Base-by-base conservation (phyloP, 2,329 filamentous ascomycete species). In the Pestalotiopsis sp. region DNA sequence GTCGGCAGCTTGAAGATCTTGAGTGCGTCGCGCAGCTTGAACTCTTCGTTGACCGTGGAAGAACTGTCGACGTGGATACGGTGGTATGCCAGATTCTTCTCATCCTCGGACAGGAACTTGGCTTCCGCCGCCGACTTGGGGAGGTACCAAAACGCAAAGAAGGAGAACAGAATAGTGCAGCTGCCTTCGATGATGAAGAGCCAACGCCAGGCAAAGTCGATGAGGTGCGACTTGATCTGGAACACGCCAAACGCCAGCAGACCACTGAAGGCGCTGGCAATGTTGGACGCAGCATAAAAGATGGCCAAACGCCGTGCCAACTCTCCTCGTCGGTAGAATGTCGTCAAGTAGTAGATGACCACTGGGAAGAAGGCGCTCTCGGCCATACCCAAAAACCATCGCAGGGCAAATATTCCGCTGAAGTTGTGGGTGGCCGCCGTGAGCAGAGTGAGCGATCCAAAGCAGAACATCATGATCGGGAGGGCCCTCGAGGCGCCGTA, bases 21-120 rank as follows among this genome's bases (percentile, higher is more conserved):
- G 20, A 88, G 78, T 0, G 86, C 80, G 3, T 89, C 86, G 20
- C 75, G 78, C 27, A 88, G 77, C 71, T 82, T 81, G 74, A 89
- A 86, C 69, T 83, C 76, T 74, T 89, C 86, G 49, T 84, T 81
- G 31, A 89, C 87, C 17, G 83, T 81, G 0, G 91, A 88, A 2
- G 91, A 93, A 6, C 88, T 91, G 76, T 95, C 93, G 65, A 93
- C 86, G 71, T 92, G 90, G 71, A 94, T 92, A n/a, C 92, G 90
- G 74, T 90, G 88, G 74, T 89, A 91, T 3, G 92, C 92, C 0
- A 94, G 85, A 9, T 84, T 82, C 74, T 89, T 91, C 76, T 95
- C 91, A 1, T 90, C 88, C 2, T 87, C 83, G 68, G 79, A 89
- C 23, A 94, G 83, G 74, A 94, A 94, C 1, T 78, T 83, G 1